Evolutionary conservation across 2,329 filamentous ascomycete genomes (phyloP).

Genomic region (Aspergillus sp.): DNA sequence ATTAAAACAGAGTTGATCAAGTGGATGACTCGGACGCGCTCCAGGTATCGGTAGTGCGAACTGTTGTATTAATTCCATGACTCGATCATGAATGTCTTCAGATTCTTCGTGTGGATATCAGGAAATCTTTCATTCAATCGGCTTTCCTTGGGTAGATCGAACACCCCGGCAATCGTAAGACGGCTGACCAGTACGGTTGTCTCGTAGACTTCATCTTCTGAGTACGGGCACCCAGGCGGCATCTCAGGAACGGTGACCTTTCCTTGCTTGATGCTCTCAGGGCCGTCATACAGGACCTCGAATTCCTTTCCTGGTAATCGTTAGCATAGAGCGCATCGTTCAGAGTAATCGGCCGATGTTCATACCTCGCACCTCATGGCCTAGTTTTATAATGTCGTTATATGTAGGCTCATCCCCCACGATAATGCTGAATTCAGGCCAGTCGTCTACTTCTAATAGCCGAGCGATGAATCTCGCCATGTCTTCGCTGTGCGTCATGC

Average conservation of each 20-base stretch:
- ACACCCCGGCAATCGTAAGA: slow-evolving; percentile 28
- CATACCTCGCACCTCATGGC: slow-evolving; percentile 44
- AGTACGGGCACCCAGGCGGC: slow-evolving; percentile 16
- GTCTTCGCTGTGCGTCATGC: slow-evolving; percentile 52
- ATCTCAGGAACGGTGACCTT: slow-evolving; percentile 34
- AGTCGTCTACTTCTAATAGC: slow-evolving; percentile 43
- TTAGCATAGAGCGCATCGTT: background rate
- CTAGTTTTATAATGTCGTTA: slow-evolving; percentile 47
- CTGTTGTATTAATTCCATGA: slow-evolving; percentile 3
- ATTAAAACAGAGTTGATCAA: too few relatives aligned
- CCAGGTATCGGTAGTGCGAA: too few relatives aligned
- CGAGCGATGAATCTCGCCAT: slow-evolving; percentile 49
- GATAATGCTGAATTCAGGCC: slow-evolving; percentile 42
- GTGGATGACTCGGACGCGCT: too few relatives aligned
- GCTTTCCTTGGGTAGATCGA: slow-evolving; percentile 24
- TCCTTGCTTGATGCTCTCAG: slow-evolving; percentile 34
- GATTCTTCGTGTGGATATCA: slow-evolving; percentile 21
- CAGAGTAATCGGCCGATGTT: background rate
- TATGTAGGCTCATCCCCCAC: slow-evolving; percentile 45
- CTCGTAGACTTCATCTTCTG: slow-evolving; percentile 25
- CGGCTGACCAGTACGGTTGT: slow-evolving; percentile 28
- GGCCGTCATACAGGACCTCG: slow-evolving; percentile 33
- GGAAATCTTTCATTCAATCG: slow-evolving; percentile 24
- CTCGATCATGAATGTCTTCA: slow-evolving; percentile 23
- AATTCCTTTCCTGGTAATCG: slow-evolving; percentile 31